Base-by-base conservation (phyloP, 2,329 filamentous ascomycete species). In the Pyricularia grisea region DNA sequence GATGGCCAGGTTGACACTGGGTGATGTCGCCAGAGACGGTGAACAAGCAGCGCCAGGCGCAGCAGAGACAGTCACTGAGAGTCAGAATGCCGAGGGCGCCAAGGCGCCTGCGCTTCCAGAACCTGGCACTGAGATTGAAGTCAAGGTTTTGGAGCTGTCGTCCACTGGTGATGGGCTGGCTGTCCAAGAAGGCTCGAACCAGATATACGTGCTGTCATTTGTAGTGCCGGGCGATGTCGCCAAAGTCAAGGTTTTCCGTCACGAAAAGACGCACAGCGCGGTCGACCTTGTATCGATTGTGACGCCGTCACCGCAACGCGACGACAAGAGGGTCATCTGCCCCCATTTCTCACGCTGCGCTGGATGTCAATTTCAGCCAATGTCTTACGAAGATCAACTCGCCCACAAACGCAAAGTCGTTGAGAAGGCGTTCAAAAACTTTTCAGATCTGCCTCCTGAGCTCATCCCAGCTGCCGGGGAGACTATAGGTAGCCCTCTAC, bases 301-400 rank as follows among this genome's bases (percentile, higher is more conserved):
- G 50, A 87, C 86, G 69, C 89, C 94, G 0, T 93, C 92, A 0
- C 85, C 88, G 0, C 83, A 90, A 68, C 90, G 95, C 74, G 90
- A 97, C 74, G 91, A 95, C 74, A 84, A 85, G 55, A 87, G 92
- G 27, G 85, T 97, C 73, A 85, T 85, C 69, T 99, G 95, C 82
- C 85, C 87, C 74, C 98, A 99, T 83, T 99, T 99, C 76, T 83
- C 88, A 60, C 86, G 84, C 68, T 99, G 95, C 79, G 92, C 91
- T 11, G 95, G 95, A 36, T 99, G 95, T 77, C 95, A 99, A 80
- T 94, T 98, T 78, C 95, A 99, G 81, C 97, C 98, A 92, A 87
- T 99, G 72, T 88, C 92, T 68, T 98, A 98, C 78, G 80, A 85
- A 33, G 91, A 93, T 74, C 95, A 99, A 78, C 87, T 99, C 31